Percentiles rank a stretch among this genome's conserved stretches.
Conservation (phyloP, 352 stramenopile species). For the Elongisporangium senticosum region DNA sequence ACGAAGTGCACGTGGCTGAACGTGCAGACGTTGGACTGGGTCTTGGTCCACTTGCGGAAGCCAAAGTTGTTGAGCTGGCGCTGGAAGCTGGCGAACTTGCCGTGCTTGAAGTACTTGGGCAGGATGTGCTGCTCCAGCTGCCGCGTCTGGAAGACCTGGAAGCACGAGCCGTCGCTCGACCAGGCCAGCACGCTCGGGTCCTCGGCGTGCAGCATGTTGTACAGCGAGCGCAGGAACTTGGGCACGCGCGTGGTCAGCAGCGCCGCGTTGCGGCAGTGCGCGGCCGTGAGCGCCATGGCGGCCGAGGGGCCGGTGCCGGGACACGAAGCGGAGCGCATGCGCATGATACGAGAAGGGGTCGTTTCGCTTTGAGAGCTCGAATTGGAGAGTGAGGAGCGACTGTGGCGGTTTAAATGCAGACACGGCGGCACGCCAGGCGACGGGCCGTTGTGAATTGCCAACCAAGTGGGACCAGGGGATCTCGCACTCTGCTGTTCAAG, state of each 20-base stretch:
- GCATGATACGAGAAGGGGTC: neutral
- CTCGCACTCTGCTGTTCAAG: neutral
- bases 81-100: constrained; percentile 90
- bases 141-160: constrained; percentile 63
- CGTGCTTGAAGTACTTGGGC: constrained; percentile 93
- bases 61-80: constrained; percentile 93
- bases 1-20: constrained; percentile 71
- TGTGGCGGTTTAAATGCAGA: neutral
- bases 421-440: neutral
- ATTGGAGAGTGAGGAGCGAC: neutral
- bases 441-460: neutral
- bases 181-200: constrained; percentile 66
- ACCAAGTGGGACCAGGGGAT: neutral
- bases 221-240: constrained; percentile 77
- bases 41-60: constrained; percentile 87
- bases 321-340: neutral
- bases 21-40: constrained; percentile 69
- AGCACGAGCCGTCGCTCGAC: constrained; percentile 57
- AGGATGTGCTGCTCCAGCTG: constrained; percentile 71
- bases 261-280: constrained; percentile 1
- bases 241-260: constrained; percentile 40
- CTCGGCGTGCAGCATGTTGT: constrained; percentile 70
- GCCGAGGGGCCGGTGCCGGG: constrained; percentile 1
- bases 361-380: neutral
- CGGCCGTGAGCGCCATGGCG: constrained; percentile 1